These are phyloP conservation scores for Globisporangium canariense DNA, from an alignment of 352 stramenopile genomes.

Conservation along the genomic window DNA sequence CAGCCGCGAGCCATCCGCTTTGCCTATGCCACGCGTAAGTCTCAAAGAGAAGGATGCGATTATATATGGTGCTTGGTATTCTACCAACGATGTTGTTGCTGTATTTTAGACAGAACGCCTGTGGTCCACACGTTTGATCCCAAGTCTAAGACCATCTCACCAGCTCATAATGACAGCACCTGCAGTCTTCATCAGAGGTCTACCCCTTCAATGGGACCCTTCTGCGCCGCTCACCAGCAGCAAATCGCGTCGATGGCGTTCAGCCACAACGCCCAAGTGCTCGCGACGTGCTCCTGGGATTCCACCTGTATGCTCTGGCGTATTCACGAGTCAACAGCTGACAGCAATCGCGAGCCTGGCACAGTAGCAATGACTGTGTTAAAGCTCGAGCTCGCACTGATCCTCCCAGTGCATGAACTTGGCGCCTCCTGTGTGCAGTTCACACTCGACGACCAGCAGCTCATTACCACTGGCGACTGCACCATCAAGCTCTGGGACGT, in stretches of 20 bases:
- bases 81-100: background rate
- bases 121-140: slow-evolving; percentile 13
- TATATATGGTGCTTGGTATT: slow-evolving; percentile 14
- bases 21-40: slow-evolving; percentile 38
- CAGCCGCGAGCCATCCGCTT: slow-evolving; percentile 21
- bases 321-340: slow-evolving; percentile 2
- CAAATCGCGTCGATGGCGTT: slow-evolving; percentile 48
- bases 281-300: slow-evolving; percentile 56
- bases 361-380: background rate
- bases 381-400: slow-evolving; percentile 24
- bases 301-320: slow-evolving; percentile 62
- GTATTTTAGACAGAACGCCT: background rate
- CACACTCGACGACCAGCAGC: slow-evolving; percentile 29
- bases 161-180: background rate
- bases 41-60: slow-evolving; percentile 15
- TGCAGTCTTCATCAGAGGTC: background rate
- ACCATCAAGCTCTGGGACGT: slow-evolving; percentile 51
- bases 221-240: slow-evolving; percentile 42
- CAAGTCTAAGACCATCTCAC: slow-evolving; percentile 6
- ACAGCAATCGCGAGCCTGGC: no score
- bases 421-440: slow-evolving; percentile 32
- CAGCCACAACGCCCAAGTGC: slow-evolving; percentile 23
- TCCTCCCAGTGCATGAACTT: slow-evolving; percentile 42
- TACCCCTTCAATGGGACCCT: background rate
- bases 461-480: slow-evolving; percentile 43